phyloP scores from a whole-genome alignment of 371 early-diverging fungal species.

The Mucor mucedo region DNA sequence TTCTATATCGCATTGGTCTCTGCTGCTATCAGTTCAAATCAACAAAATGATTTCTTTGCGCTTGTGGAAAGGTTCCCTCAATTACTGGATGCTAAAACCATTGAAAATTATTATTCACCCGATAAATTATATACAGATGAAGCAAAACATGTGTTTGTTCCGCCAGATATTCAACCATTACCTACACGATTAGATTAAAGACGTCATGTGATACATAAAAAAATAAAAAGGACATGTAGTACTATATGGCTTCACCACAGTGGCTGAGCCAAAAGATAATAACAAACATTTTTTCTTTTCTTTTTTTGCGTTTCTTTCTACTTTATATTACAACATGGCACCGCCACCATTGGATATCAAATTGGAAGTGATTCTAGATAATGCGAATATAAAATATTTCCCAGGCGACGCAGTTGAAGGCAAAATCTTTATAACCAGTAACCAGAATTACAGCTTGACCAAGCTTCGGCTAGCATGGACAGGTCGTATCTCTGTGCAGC shows the following conservation, averaged over 20 bases:
- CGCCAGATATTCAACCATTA: conserved; percentile 52
- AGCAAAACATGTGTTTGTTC: conserved; percentile 42
- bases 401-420: conserved; percentile 27
- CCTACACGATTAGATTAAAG: conserved; percentile 23
- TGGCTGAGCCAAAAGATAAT: neutral
- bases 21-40: conserved; percentile 42
- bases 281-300: neutral
- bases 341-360: conserved; percentile 23
- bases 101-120: conserved; percentile 56
- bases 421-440: conserved; percentile 25
- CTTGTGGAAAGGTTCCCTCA: conserved; percentile 55
- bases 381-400: conserved; percentile 12
- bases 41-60: conserved; percentile 56
- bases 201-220: neutral
- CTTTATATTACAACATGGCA: conserved; percentile 4
- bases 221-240: neutral
- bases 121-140: conserved; percentile 44
- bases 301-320: conserved; percentile 2
- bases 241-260: neutral
- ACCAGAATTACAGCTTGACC: conserved; percentile 17
- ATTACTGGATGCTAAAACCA: conserved; percentile 44
- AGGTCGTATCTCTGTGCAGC: conserved; percentile 31
- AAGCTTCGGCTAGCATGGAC: conserved; percentile 30
- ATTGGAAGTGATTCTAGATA: conserved; percentile 26
- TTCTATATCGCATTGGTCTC: conserved; percentile 58